phyloP scores from a whole-genome alignment of 78 protist genomes.

The Mastigamoeba balamuthi region DNA sequence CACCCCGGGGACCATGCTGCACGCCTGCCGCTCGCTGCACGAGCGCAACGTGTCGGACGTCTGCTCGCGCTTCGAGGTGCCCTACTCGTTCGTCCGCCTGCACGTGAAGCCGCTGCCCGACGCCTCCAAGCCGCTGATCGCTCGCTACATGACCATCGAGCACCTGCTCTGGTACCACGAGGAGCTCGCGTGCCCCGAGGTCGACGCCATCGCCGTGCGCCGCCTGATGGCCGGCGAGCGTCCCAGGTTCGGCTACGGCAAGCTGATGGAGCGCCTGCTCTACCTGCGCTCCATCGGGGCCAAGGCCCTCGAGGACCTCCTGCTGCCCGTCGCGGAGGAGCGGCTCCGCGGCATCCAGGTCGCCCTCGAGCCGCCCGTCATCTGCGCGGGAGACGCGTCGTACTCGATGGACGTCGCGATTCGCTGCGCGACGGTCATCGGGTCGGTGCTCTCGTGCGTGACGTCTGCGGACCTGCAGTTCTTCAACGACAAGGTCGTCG shows the following conservation, averaged over 20 bases:
- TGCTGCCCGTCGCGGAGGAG: background rate
- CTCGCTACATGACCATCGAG: background rate
- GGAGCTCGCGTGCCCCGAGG: background rate
- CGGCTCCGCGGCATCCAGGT: background rate
- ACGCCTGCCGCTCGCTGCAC: background rate
- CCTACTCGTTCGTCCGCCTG: constrained; percentile 1
- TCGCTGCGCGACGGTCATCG: background rate
- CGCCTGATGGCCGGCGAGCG: background rate
- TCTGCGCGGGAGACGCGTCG: constrained; percentile 9
- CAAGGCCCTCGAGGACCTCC: background rate
- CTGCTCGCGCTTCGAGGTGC: background rate
- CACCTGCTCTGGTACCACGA: background rate
- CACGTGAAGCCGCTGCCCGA: constrained; percentile 2
- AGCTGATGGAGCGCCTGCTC: background rate
- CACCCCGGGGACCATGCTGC: background rate
- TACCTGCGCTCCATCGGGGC: background rate
- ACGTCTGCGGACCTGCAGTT: background rate
- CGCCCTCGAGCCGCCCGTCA: background rate
- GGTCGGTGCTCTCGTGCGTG: background rate
- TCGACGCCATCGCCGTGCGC: background rate
- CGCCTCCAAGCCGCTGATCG: background rate
- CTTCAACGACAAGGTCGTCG: background rate
- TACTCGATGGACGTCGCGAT: constrained; percentile 19
- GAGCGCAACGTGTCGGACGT: background rate
- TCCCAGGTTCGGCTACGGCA: background rate